phyloP scores from a whole-genome alignment of 2,329 filamentous ascomycete species.

The Xylaria sp. region DNA sequence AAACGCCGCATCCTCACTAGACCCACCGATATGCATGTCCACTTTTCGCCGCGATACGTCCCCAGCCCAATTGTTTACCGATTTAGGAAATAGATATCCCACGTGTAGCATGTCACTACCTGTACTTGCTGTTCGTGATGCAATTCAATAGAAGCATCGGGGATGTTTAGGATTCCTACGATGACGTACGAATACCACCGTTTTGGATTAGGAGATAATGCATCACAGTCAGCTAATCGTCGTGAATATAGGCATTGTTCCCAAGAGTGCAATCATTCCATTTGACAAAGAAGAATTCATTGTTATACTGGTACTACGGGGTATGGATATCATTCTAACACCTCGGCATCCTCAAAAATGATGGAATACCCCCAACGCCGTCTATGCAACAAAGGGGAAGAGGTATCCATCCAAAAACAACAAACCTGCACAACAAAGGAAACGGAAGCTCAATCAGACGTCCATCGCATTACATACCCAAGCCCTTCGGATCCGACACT shows the following conservation, averaged over 20 bases:
- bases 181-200: no score
- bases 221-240: background rate
- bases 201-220: no score
- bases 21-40: background rate
- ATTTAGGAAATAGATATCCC: no score
- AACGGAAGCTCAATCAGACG: background rate
- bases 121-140: no score
- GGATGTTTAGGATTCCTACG: no score
- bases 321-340: constrained; percentile 25
- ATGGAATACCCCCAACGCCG: constrained; percentile 8
- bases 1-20: background rate
- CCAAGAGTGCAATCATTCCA: background rate
- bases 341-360: constrained; percentile 6
- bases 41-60: no score
- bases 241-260: background rate
- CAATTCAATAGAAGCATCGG: no score
- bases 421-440: background rate
- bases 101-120: no score
- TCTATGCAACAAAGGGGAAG: constrained; percentile 7
- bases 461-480: background rate
- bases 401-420: background rate
- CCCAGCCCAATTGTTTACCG: no score
- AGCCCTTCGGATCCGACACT: background rate
- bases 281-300: background rate
- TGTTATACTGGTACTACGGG: constrained; percentile 1